phyloP scores from a whole-genome alignment of 2,329 filamentous ascomycete genomes.

The Phaeosphaeriaceae sp. region DNA sequence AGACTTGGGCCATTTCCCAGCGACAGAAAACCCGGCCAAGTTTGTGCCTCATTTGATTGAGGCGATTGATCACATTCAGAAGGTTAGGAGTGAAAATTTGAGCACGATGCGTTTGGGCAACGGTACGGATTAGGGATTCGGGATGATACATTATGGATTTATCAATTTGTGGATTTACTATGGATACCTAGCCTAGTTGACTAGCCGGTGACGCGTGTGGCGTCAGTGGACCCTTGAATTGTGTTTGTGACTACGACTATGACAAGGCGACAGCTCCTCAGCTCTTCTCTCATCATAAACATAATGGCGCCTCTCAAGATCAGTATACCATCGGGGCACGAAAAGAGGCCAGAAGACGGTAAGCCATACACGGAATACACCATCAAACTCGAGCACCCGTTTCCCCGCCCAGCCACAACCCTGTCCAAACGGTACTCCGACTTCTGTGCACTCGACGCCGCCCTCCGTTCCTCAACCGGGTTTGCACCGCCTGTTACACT shows the following conservation, averaged over 20 bases:
- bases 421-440: slow-evolving; percentile 84
- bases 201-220: too few species aligned
- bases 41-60: slow-evolving; percentile 50
- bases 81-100: slow-evolving; percentile 36
- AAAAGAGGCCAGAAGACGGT: slow-evolving; percentile 53
- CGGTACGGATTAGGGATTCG: slow-evolving; percentile 26
- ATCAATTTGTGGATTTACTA: not conserved
- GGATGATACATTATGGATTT: not conserved
- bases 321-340: slow-evolving; percentile 57
- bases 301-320: slow-evolving; percentile 56
- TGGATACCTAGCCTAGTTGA: too few species aligned
- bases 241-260: too few species aligned
- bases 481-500: slow-evolving; percentile 69
- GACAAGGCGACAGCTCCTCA: too few species aligned
- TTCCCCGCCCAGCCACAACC: slow-evolving; percentile 76
- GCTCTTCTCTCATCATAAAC: too few species aligned
- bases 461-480: slow-evolving; percentile 66
- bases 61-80: slow-evolving; percentile 48
- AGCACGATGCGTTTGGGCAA: slow-evolving; percentile 41
- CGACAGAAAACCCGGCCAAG: slow-evolving; percentile 52
- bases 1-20: slow-evolving; percentile 56
- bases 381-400: slow-evolving; percentile 75
- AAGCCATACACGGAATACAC: slow-evolving; percentile 81
- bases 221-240: too few species aligned
- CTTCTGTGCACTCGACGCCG: slow-evolving; percentile 70